Percentiles rank a stretch among this genome's conserved stretches.
Conservation (phyloP, 306 rosid species). For the Lathyrus tuberosus region DNA sequence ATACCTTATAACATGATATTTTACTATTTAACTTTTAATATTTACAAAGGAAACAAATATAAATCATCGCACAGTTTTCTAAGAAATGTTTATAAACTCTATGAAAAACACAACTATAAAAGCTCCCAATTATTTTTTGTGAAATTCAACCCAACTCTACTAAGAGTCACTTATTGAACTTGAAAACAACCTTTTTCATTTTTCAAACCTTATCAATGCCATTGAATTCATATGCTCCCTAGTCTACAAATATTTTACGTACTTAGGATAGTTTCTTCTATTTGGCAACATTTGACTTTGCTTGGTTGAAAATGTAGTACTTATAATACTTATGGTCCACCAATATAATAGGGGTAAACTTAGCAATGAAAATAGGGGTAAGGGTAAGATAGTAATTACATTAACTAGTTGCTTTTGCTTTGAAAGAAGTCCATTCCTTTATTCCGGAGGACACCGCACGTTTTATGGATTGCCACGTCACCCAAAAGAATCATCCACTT, state of each 20-base stretch:
- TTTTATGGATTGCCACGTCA: no score
- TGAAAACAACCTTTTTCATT: not conserved
- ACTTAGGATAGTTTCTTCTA: not conserved
- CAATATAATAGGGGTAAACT: not conserved
- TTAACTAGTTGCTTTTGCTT: not conserved
- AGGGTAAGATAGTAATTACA: slow-evolving; percentile 24
- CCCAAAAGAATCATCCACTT: no score
- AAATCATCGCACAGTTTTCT: no score
- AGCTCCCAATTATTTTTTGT: no score
- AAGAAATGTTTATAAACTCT: no score
- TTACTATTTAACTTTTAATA: no score
- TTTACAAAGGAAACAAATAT: no score
- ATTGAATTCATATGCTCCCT: not conserved
- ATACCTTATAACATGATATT: no score
- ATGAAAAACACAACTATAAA: no score
- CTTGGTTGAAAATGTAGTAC: not conserved
- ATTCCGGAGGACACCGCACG: no score
- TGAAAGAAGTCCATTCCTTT: not conserved
- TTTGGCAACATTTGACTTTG: slow-evolving; percentile 30
- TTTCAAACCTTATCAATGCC: not conserved
- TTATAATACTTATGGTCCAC: slow-evolving; percentile 32
- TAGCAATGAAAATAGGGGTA: not conserved
- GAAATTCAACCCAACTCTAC: no score
- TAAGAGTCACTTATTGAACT: no score
- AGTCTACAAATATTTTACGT: not conserved